Evolutionary conservation across 2,329 filamentous ascomycete species (phyloP), one percentile per base, ranked within the genome.

Genomic region (Exserohilum turcica): DNA sequence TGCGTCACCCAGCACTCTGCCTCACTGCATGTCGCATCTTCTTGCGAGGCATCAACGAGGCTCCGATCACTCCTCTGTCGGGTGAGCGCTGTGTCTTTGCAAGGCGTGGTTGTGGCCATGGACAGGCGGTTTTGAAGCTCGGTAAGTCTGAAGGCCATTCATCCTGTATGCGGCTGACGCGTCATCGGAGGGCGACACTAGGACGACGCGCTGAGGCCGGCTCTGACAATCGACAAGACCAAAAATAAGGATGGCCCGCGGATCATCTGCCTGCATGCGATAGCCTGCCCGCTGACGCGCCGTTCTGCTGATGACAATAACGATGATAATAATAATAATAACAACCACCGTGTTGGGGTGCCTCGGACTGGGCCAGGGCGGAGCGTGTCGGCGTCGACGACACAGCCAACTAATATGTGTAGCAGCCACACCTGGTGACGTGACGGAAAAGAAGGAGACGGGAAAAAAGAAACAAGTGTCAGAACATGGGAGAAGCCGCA

Each of bases 151-250:
- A 40, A 40, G 27, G 15, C 12, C 15, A 13, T 44, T n/a, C n/a
- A n/a, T n/a, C n/a, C n/a, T n/a, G n/a, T 45, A 24, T 54, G 40
- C 36, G 32, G 46, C 31, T 46, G 47, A 54, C 52, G 52, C 52
- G 52, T 54, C 46, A 54, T 31, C 35, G 27, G 35, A 35, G 19
- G 36, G 52, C 42, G 49, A 42, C 32, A 38, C 33, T 39, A 38
- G 32, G 33, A 46, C 9, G 4, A 6, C 5, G 29, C 31, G 21
- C n/a, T 27, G 42, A 44, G 31, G 31, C 42, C 29, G 31, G 7
- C 21, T n/a, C n/a, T 24, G 21, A 35, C 19, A 13, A 44, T 33
- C 31, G 31, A 27, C 28, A 36, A n/a, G 7, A 39, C 36, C 16
- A 44, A 33, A 29, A 16, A 15, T n/a, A 12, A 24, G 32, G 37